Evolutionary conservation across 148 eudicot species (phyloP), one percentile per base, ranked within the genome.

Genomic region (Rhododendron henanense): DNA sequence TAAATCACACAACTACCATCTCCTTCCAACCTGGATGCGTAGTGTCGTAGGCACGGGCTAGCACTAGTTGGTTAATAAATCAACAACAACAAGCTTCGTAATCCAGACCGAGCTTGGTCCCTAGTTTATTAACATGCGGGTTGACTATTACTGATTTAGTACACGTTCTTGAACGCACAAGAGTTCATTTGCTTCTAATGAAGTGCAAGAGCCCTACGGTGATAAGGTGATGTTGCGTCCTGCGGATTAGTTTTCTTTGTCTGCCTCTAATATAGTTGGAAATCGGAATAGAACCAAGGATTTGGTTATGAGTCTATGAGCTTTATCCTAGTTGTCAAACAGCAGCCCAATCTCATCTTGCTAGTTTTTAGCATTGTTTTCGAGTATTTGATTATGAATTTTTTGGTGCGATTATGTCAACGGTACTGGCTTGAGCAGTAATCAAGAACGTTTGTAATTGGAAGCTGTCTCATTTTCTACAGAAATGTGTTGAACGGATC

Each of bases 401-500:
- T 28, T 69, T 69, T 11, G 16, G 35, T 7, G 75, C 2, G 2
- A 25, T 28, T 31, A 31, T 10, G 39, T 31, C 15, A 3, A 11
- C 15, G 13, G 28, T 65, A 35, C 21, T 44, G 0, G 21, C 44
- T 21, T 7, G 78, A 67, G 77, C 57, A 65, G 37, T 31, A 67
- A 33, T 67, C 41, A 14, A 83, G 37, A 37, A 31, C 14, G 4
- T 47, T 4, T 7, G 37, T 84, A n/a, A 84, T 53, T 3, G n/a
- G 81, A 84, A 73, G 48, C 37, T 37, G 41, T 25, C 53, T 75
- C 71, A 79, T 55, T 81, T 74, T 71, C 81, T 57, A 47, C 81
- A 91, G 92, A 87, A 84, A 41, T 91, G 92, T 83, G 63, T 84
- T 35, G 82, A 84, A 84, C 88, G 92, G 84, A 86, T 91, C 71